Percentiles rank a stretch among this genome's conserved stretches.
phyloP scores from a whole-genome alignment of 129 eudicot genomes.

The Daucus carota region DNA sequence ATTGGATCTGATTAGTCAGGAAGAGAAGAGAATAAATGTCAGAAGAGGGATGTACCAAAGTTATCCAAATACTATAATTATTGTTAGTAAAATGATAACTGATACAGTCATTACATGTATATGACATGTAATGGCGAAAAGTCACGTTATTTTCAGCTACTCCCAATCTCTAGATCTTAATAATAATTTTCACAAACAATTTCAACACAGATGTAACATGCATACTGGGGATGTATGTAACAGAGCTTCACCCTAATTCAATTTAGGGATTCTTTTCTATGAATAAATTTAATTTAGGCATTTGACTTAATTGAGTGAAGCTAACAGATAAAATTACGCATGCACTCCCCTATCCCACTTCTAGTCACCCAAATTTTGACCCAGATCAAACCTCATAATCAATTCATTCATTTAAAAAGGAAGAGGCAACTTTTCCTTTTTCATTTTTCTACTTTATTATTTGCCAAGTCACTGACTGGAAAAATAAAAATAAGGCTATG shows the following conservation, averaged over 20 bases:
- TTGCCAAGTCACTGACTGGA: not conserved
- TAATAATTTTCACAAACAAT: not conserved
- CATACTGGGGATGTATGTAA: not conserved
- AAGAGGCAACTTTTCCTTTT: not conserved
- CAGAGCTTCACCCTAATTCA: not conserved
- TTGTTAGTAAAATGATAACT: not conserved
- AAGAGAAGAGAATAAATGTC: not conserved
- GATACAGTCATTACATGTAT: not conserved
- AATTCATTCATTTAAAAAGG: not conserved
- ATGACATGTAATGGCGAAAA: not conserved
- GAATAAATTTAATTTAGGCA: not conserved
- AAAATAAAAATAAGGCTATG: not conserved
- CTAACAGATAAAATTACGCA: not conserved
- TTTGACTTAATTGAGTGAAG: not conserved
- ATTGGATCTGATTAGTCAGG: conserved; percentile 29
- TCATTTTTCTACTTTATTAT: not conserved
- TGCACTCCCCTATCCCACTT: not conserved
- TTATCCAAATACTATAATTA: not conserved
- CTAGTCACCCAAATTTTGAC: not conserved
- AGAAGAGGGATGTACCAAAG: not conserved
- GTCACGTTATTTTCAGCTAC: not conserved
- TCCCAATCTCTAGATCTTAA: not conserved
- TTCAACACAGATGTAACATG: not conserved
- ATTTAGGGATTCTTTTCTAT: not conserved
- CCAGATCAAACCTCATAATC: not conserved